Conservation (phyloP, 768 basidiomycete species). For the Lentinula lateritia region DNA sequence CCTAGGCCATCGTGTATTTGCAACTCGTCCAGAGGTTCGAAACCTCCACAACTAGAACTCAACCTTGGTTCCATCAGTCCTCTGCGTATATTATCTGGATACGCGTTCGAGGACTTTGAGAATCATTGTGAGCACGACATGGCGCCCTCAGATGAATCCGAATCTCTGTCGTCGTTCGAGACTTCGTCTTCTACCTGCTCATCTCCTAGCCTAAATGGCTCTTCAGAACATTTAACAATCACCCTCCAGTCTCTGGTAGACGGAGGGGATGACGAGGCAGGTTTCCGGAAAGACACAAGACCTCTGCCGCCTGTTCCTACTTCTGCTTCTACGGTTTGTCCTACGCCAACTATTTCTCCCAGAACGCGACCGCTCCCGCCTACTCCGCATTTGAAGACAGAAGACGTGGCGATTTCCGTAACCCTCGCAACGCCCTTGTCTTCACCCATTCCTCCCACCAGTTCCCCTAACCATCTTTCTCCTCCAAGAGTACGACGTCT, state of each 20-base stretch:
- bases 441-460: neutral
- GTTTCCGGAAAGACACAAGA: neutral
- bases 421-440: neutral
- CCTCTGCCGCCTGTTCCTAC: neutral
- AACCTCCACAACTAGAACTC: neutral
- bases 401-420: neutral
- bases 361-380: neutral
- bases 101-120: neutral
- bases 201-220: neutral
- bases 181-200: neutral
- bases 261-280: neutral
- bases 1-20: neutral
- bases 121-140: neutral
- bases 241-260: neutral
- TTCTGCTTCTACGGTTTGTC: neutral
- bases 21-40: neutral
- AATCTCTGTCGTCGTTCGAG: constrained; percentile 1
- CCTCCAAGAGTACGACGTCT: neutral
- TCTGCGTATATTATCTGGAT: neutral
- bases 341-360: neutral
- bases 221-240: neutral
- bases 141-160: neutral
- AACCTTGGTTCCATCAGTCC: neutral
- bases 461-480: neutral
- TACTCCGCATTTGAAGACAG: neutral